Percentiles rank a stretch among this genome's conserved stretches.
Evolutionary conservation across 1,284 basidiomycete genomes (phyloP).

Genomic region (Vanrija sp.): DNA sequence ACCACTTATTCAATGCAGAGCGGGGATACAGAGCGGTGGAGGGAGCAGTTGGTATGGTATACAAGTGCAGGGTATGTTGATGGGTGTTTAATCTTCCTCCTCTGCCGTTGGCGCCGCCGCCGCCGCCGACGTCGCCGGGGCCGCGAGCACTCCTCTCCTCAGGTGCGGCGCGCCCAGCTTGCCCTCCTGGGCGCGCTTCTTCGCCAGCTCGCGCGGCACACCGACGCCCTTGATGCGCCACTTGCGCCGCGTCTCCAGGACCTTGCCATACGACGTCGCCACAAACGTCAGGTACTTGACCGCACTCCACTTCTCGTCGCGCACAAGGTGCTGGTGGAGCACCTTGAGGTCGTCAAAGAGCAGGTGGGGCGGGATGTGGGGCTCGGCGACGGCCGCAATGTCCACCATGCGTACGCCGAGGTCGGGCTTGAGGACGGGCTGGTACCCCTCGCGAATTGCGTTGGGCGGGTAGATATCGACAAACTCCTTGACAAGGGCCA

Average conservation of each 20-base stretch:
- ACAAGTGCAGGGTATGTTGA: constrained; percentile 1
- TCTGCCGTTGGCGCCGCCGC: too few species aligned
- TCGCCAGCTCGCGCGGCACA: constrained; percentile 7
- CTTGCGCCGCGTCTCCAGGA: constrained; percentile 29
- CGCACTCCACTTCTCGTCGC: constrained; percentile 28
- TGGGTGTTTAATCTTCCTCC: too few species aligned
- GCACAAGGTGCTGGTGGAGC: constrained; percentile 40
- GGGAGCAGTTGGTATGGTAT: background rate
- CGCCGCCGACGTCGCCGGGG: background rate
- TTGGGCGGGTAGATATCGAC: constrained; percentile 31
- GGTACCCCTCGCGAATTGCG: constrained; percentile 24
- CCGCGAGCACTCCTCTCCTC: background rate
- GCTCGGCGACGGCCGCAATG: constrained; percentile 30
- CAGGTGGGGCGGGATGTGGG: constrained; percentile 45
- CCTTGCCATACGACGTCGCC: constrained; percentile 25
- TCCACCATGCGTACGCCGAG: constrained; percentile 34
- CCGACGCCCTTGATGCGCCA: constrained; percentile 31
- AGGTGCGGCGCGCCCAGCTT: background rate
- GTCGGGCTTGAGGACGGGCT: constrained; percentile 22
- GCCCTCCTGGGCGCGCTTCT: background rate
- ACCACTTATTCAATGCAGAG: background rate
- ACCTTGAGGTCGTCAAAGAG: constrained; percentile 42
- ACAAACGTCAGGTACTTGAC: constrained; percentile 29
- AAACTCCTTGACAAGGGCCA: constrained; percentile 32
- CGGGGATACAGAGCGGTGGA: too few species aligned